Evolutionary conservation across 1,284 basidiomycete species (phyloP), one percentile per base, ranked within the genome.

Genomic region (Moniliophthora roreri): DNA sequence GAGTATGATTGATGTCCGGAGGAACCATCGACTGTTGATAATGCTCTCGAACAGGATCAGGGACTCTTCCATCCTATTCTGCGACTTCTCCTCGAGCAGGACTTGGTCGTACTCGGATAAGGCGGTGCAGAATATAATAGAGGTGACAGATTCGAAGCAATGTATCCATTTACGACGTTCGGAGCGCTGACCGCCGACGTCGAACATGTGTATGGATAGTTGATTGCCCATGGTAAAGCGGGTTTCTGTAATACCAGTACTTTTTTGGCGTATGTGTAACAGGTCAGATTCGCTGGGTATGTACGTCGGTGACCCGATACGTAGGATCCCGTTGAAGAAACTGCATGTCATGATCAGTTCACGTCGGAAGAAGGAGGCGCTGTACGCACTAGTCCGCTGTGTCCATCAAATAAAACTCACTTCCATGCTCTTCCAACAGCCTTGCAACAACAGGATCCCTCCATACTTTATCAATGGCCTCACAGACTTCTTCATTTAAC

Each of bases 11-110:
- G 91, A 93, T 13, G 93, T 95, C 47, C 93, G 81, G 24, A 93
- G 73, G 78, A 99, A 99, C 96, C 96, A 98, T 45, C 93, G 77
- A n/a, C 93, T 94, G 73, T 98, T 98, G 77, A 98, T 95, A 35
- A 99, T 91, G 1, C 87, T 90, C 70, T 98, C 95, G 63, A 99
- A 99, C 9, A 99, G 80, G 5, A 94, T 84, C 0, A 99, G 78
- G 0, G 91, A 93, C 69, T 99, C 96, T 18, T 84, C 84, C 95
- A 99, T 98, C 21, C 95, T 90, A 69, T 98, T 98, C 88, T 95
- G 69, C 0, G 34, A 44, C 66, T 81, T 83, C 67, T 90, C 89
- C 62, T 93, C 91, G 16, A 92, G 70, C 26, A 93, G 68, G 0
- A 93, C 88, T 69, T 95, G 95, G 68, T 98, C 95, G 66, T 98